These are phyloP conservation scores for Euphorbia lathyris DNA, from an alignment of 345 rosid species.

Conservation along the genomic window DNA sequence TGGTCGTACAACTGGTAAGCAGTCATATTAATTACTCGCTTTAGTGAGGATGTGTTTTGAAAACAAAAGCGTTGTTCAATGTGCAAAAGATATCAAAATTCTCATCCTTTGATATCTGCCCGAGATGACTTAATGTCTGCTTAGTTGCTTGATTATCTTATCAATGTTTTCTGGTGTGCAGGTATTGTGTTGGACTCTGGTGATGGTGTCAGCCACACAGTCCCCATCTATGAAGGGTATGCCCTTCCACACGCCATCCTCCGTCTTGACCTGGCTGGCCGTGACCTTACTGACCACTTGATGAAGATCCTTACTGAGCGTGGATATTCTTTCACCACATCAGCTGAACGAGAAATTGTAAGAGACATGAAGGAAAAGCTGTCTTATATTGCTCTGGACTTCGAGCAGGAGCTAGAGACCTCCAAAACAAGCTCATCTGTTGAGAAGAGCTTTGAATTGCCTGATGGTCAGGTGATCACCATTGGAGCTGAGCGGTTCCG, in stretches of 20 bases:
- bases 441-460: slow-evolving; percentile 87
- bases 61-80: neutral
- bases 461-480: slow-evolving; percentile 88
- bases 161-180: slow-evolving; percentile 20
- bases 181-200: slow-evolving; percentile 95
- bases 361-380: slow-evolving; percentile 96
- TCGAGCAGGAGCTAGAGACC: slow-evolving; percentile 88
- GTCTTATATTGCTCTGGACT: slow-evolving; percentile 85
- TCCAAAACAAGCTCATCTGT: slow-evolving; percentile 80
- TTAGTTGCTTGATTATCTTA: neutral
- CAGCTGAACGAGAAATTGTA: slow-evolving; percentile 94
- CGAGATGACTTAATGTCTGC: no score
- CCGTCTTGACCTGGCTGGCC: slow-evolving; percentile 89
- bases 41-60: neutral
- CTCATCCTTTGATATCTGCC: no score
- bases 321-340: slow-evolving; percentile 92
- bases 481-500: slow-evolving; percentile 90
- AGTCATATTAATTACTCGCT: neutral
- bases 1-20: slow-evolving; percentile 90
- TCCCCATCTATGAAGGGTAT: slow-evolving; percentile 85
- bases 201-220: slow-evolving; percentile 94
- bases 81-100: neutral
- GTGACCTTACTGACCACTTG: slow-evolving; percentile 75
- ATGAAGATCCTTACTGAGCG: slow-evolving; percentile 95
- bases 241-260: slow-evolving; percentile 88